These are phyloP conservation scores for Microthlaspi erraticum DNA, from an alignment of 345 rosid genomes.

Conservation along the genomic window DNA sequence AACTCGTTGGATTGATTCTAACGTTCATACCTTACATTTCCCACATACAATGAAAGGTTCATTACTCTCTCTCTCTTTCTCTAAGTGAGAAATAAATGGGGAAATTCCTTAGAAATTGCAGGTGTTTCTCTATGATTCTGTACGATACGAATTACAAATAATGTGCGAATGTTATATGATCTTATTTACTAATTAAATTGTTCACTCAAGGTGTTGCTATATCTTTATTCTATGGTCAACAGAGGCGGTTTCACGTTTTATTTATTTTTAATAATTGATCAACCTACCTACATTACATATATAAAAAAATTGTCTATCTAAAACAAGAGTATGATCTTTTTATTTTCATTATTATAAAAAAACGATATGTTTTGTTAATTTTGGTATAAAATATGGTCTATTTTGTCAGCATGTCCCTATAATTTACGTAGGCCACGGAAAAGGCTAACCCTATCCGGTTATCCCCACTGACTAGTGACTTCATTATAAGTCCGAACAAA, in stretches of 20 bases:
- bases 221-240: too few species aligned
- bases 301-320: too few species aligned
- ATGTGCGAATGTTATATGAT: neutral
- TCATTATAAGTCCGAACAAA: neutral
- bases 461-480: conserved; percentile 15
- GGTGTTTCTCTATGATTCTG: neutral
- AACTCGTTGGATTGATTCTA: conserved; percentile 28
- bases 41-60: conserved; percentile 13
- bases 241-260: too few species aligned
- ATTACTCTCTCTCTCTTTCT: neutral
- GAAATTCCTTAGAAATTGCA: neutral
- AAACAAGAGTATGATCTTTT: too few species aligned
- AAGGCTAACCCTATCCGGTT: too few species aligned
- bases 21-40: conserved; percentile 37
- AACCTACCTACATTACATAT: too few species aligned
- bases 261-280: too few species aligned
- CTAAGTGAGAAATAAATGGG: neutral
- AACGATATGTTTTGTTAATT: too few species aligned
- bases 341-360: too few species aligned
- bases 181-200: neutral
- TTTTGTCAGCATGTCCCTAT: too few species aligned
- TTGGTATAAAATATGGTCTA: too few species aligned
- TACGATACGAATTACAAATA: neutral
- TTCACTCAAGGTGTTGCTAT: neutral
- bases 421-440: neutral